A percentile compares a stretch with the other conserved stretches of the same genome.
Evolutionary conservation across 2,329 filamentous ascomycete species (phyloP).

Genomic region (Herpotrichia juniperi): DNA sequence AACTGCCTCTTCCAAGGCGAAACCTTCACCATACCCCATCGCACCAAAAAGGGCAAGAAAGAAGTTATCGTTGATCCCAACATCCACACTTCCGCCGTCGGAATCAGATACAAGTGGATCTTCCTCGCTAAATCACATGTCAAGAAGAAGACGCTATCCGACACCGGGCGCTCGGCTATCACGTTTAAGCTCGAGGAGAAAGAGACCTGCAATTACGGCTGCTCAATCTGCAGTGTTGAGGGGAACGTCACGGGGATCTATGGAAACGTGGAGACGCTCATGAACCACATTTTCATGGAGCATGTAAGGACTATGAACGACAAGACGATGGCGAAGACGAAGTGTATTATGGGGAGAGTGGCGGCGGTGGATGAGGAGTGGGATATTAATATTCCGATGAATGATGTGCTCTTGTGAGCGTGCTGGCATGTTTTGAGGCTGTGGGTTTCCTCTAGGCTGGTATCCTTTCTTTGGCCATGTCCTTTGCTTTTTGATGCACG

Average conservation of each 20-base stretch:
- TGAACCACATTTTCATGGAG: conserved; percentile 45
- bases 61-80: conserved; percentile 36
- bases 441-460: too few species aligned
- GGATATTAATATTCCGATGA: conserved; percentile 44
- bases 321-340: conserved; percentile 35
- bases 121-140: conserved; percentile 48
- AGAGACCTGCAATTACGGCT: conserved; percentile 40
- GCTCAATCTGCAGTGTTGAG: conserved; percentile 42
- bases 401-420: conserved; percentile 11
- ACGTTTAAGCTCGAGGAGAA: neutral
- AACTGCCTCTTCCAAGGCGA: conserved; percentile 42
- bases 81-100: conserved; percentile 29
- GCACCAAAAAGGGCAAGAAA: conserved; percentile 34
- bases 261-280: conserved; percentile 46
- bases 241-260: conserved; percentile 40
- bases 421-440: too few species aligned
- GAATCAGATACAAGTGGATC: conserved; percentile 45
- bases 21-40: conserved; percentile 26
- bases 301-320: conserved; percentile 40
- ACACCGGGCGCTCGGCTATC: neutral
- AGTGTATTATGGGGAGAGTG: conserved; percentile 43
- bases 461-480: too few species aligned
- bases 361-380: conserved; percentile 40
- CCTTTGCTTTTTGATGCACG: too few species aligned
- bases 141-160: conserved; percentile 19